Base-by-base conservation (phyloP, 73 alveolate species). In the Paramecium octaurelia region DNA sequence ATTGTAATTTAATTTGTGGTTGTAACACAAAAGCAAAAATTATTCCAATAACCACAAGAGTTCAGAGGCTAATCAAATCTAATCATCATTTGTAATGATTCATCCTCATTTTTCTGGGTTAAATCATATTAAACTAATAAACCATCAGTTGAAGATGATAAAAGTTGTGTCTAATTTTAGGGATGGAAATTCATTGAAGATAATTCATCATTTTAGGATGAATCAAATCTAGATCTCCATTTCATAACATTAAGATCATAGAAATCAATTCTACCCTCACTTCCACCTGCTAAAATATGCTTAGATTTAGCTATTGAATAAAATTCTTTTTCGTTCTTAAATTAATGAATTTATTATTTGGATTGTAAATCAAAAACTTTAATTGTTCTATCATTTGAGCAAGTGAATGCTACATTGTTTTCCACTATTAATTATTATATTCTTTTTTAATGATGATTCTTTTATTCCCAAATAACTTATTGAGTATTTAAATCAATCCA, bases 171-270 rank as follows among this genome's bases (percentile, higher is more conserved):
- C 21, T 40, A 42, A 27, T 21, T 3, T 21, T 59, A 34, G 6
- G 83, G 88, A 40, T 89, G 71, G 35, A 89, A 89, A 36, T 89
- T 34, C 7, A 89, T 31, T 34, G 88, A 40, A 40, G 92, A 59
- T 18, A 89, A 46, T 71, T 89, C 94, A 9, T 89, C 94, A 44
- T 44, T 43, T 70, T 89, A 83, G n/a, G 94, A 70, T 23, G 86
- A 64, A 46, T 69, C 75, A 43, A 89, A 89, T 71, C 75, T 46
- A 44, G 86, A 70, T 71, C 94, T 89, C 84, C 71, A 73, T 34
- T 89, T 89, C 92, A 69, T 89, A n/a, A 60, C 75, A 70, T 83
- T 89, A 6, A 89, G 92, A 89, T 89, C 94, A 77, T 83, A 89
- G 58, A 89, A 89, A 18, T 59, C 90, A 24, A 89, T 89, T 89